Evolutionary conservation across 805 yeast genomes (phyloP), one percentile per base, ranked within the genome.

Genomic region (Metschnikowia vanudenii): DNA sequence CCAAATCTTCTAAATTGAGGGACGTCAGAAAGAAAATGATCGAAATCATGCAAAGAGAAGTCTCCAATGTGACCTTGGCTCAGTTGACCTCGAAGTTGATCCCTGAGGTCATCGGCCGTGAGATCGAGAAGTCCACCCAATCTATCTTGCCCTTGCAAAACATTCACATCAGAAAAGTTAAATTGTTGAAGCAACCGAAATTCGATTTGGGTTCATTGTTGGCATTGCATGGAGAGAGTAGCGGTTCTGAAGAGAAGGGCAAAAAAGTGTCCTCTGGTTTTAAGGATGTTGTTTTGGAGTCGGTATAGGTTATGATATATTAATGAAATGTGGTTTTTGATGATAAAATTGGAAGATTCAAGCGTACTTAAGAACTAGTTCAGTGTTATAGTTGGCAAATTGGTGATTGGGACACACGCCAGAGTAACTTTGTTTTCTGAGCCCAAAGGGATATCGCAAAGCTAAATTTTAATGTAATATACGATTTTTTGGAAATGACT

Each of bases 41-140:
- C 66, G 97, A 92, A 74, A 88, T 91, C 76, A 88, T 91, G 88
- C 82, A 87, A 74, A 89, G 95, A 77, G 97, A 91, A 81, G 97
- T 91, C 60, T 80, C 94, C 59, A 85, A 85, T 82, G 88, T 88
- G 58, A 91, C 98, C 61, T 84, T 91, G 71, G 88, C 97, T 72
- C 97, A 91, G 80, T 87, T 91, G 74, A 89, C 96, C 64, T 82
- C 95, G 69, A 91, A 92, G 82, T 88, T 91, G 80, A 91, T 91
- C 67, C 97, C 98, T 71, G 98, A 91, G 81, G 96, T 92, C 63
- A 91, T 91, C 74, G 96, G 96, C 73, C 92, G 96, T 78, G 98
- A 92, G 79, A 92, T 91, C 68, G 96, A 90, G 80, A 91, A 90
- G 82, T 83, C 96, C 59, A 88, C 97, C 61, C 90, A 85, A 76